These are phyloP conservation scores for Calocybe cyanea DNA, from an alignment of 768 basidiomycete species.

Conservation along the genomic window DNA sequence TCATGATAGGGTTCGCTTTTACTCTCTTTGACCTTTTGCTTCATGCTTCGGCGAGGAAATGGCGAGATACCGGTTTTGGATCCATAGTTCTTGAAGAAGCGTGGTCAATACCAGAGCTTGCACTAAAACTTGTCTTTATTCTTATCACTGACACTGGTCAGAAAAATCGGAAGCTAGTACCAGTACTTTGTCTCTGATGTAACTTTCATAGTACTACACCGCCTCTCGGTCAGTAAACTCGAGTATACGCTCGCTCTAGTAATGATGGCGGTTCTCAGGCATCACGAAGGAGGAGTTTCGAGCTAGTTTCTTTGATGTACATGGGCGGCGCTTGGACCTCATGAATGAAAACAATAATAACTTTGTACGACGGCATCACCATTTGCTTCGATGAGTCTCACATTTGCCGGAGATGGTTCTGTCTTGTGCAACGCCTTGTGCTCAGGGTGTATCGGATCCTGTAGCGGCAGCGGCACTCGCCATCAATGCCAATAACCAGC, in stretches of 20 bases:
- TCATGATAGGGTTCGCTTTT: too few species aligned
- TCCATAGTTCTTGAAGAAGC: constrained; percentile 38
- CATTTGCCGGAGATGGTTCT: constrained; percentile 30
- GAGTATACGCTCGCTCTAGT: not conserved
- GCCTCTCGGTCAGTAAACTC: constrained; percentile 18
- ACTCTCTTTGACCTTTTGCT: not conserved
- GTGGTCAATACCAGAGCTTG: constrained; percentile 32
- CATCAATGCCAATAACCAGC: constrained; percentile 29
- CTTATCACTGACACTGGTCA: not conserved
- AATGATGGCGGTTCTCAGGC: constrained; percentile 17
- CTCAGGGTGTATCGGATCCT: constrained; percentile 35
- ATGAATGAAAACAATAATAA: constrained; percentile 37
- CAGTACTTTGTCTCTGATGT: too few species aligned
- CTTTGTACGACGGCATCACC: constrained; percentile 23
- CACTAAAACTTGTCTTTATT: constrained; percentile 19
- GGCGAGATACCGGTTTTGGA: constrained; percentile 31
- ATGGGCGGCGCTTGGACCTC: constrained; percentile 29
- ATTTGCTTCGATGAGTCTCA: too few species aligned
- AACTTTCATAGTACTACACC: constrained; percentile 10
- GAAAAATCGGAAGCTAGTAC: too few species aligned
- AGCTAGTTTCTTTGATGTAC: constrained; percentile 34
- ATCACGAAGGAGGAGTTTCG: constrained; percentile 26
- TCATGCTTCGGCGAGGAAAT: constrained; percentile 20
- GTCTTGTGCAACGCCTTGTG: constrained; percentile 34
- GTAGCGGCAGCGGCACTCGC: constrained; percentile 29